A percentile compares a stretch with the other conserved stretches of the same genome.
These are phyloP conservation scores for Esteya vermicola DNA, from an alignment of 2,329 filamentous ascomycete species.

Conservation along the genomic window DNA sequence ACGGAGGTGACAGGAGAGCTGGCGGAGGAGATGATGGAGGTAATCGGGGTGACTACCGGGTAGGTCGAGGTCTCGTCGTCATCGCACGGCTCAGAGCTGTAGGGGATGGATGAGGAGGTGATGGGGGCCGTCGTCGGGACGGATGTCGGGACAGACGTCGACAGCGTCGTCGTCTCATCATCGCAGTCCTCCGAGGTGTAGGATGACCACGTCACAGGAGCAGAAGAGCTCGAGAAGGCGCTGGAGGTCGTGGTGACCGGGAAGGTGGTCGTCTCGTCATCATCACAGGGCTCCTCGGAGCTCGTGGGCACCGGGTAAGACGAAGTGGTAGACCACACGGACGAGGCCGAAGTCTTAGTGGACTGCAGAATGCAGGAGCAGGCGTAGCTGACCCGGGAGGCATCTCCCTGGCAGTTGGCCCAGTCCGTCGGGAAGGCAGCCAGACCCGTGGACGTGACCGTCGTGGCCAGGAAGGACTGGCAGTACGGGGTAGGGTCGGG, in stretches of 20 bases:
- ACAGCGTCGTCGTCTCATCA: too few species aligned
- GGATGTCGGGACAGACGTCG: too few species aligned
- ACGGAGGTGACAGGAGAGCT: too few species aligned
- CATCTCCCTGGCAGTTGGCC: conserved; percentile 5
- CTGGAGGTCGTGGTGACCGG: background rate
- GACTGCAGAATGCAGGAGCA: conserved; percentile 5
- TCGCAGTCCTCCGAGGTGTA: too few species aligned
- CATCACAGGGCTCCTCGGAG: too few species aligned
- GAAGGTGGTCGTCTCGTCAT: too few species aligned
- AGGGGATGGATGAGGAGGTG: background rate
- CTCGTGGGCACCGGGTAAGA: background rate
- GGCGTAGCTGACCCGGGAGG: conserved; percentile 2
- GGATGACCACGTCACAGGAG: background rate
- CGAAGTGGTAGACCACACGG: background rate
- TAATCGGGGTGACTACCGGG: background rate
- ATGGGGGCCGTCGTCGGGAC: background rate
- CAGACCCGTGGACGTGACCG: background rate
- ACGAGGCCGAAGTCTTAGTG: too few species aligned
- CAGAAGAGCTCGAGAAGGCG: conserved; percentile 1
- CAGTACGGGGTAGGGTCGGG: conserved; percentile 5
- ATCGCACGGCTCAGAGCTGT: too few species aligned
- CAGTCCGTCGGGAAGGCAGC: conserved; percentile 4
- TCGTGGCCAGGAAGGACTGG: conserved; percentile 2
- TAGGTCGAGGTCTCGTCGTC: background rate
- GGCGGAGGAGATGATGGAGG: background rate